Base-by-base conservation (phyloP, 306 rosid genomes). In the Castanopsis chinensis region DNA sequence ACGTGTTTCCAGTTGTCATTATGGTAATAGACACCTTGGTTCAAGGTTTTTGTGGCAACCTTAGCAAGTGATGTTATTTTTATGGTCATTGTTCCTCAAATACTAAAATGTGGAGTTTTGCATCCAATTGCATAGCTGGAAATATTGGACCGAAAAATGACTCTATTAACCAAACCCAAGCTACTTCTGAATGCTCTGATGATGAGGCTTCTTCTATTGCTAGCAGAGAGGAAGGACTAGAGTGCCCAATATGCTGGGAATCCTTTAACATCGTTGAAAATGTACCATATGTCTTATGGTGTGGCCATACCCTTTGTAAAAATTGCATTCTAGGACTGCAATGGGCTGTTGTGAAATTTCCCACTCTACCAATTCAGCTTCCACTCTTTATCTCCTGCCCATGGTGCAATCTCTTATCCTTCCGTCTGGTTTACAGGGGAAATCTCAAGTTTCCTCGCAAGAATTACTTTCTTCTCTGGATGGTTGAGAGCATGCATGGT, bases 381-480 rank as follows among this genome's bases (percentile, higher is more conserved):
- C 99, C 99, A 5, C 97, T 95, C 51, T 95, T 95, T 75, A 92
- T 95, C 35, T 89, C 98, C 65, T 95, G 99, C 82, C 99, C 99
- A 14, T 95, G 99, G 98, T 95, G 99, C 92, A 93, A 90, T 83
- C 91, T 92, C 64, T 60, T 95, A 79, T 95, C 99, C 78, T 92
- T 95, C 45, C 97, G 99, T 52, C 57, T 95, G 69, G 92, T 95
- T 82, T 91, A 91, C 77, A 82, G 86, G 45, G 99, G 99, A 80
- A 85, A 73, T 74, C 97, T 95, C 58, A 87, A 59, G 79, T 95
- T 90, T 88, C 99, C 99, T 77, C 93, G 90, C 75, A 95, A 95
- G 89, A 95, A 95, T 85, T 92, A 90, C 90, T 95, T 95, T 78
- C 99, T 95, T 82, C 91, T 95, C n/a, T 95, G 99, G 99, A 95